Conservation (phyloP, 106 monocot species). For the Dioscorea alata region DNA sequence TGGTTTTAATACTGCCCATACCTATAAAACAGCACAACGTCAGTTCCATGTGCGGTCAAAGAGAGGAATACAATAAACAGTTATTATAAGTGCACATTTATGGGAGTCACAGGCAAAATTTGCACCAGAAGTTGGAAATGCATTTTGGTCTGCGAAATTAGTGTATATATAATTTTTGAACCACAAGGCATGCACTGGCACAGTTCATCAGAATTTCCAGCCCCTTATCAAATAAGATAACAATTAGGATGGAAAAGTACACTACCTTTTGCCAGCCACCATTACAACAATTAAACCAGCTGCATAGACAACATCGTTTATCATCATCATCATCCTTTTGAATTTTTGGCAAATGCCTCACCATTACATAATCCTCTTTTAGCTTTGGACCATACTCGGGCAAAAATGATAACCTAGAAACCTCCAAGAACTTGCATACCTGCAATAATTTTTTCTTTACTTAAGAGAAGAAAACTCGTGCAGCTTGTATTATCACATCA, state of each 20-base stretch:
- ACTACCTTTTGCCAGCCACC: constrained; percentile 93
- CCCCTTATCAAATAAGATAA: not conserved
- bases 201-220: no score
- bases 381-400: constrained; percentile 99
- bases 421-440: constrained; percentile 98
- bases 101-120: no score
- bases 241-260: not conserved
- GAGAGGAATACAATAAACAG: no score
- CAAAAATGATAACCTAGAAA: constrained; percentile 85
- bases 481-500: no score
- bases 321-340: constrained; percentile 38
- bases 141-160: no score
- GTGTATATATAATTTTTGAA: no score
- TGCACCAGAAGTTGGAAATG: no score
- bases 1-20: constrained; percentile 98
- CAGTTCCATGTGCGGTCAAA: not conserved
- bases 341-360: constrained; percentile 83
- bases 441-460: constrained; percentile 14
- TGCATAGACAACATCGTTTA: constrained; percentile 51
- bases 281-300: constrained; percentile 73
- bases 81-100: no score
- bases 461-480: no score
- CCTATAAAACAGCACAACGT: constrained; percentile 27
- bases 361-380: constrained; percentile 91
- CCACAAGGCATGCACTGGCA: no score